Evolutionary conservation across 2,329 filamentous ascomycete species (phyloP).

Genomic region (Ascochyta pisi): DNA sequence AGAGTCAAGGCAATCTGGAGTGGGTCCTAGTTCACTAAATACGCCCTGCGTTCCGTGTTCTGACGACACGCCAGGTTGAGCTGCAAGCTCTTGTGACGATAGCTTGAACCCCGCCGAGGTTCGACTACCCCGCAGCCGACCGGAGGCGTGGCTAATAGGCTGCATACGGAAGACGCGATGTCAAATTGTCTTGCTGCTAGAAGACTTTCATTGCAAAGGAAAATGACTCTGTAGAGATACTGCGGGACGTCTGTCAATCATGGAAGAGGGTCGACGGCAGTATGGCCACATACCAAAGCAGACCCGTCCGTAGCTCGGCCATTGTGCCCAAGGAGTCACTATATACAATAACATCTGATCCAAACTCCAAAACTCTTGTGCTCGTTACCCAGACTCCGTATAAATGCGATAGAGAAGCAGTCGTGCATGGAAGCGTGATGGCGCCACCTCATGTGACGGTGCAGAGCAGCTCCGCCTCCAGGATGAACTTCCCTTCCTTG

Average conservation of each 20-base stretch:
- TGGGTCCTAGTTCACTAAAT: slow-evolving; percentile 17
- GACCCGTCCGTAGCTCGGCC: not conserved
- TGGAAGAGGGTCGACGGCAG: not conserved
- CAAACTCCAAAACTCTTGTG: slow-evolving; percentile 11
- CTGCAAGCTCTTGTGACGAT: slow-evolving; percentile 18
- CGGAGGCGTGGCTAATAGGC: slow-evolving; percentile 14
- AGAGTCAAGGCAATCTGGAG: not conserved
- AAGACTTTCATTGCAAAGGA: not conserved
- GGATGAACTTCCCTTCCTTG: slow-evolving; percentile 97
- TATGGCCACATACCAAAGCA: not conserved
- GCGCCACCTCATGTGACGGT: slow-evolving; percentile 63
- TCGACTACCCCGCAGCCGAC: slow-evolving; percentile 28
- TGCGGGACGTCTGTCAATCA: not conserved
- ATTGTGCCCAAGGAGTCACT: not conserved
- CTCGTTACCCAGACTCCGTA: slow-evolving; percentile 28
- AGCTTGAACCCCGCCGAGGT: slow-evolving; percentile 36
- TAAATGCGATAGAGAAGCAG: slow-evolving; percentile 26
- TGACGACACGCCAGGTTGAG: not conserved
- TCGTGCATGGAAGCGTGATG: not conserved
- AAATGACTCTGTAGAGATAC: not conserved
- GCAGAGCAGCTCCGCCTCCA: slow-evolving; percentile 89
- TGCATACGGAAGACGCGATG: slow-evolving; percentile 8
- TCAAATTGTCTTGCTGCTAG: not conserved
- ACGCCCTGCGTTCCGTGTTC: slow-evolving; percentile 17
- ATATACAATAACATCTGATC: not conserved